A percentile compares a stretch with the other conserved stretches of the same genome.
phyloP scores from a whole-genome alignment of 140 eudicot species.

The Erigeron philadelphicus region DNA sequence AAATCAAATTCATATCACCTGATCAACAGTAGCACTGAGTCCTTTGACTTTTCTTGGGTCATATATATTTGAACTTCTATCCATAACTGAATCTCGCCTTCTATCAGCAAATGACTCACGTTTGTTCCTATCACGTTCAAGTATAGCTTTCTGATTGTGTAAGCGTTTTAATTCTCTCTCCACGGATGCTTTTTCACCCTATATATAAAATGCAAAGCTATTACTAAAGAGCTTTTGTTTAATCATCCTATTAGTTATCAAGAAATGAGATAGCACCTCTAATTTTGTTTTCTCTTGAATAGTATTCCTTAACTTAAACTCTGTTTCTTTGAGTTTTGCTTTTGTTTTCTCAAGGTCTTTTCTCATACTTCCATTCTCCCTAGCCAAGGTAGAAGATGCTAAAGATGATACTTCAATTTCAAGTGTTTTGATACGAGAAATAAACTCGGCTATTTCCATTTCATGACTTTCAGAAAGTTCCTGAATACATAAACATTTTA shows the following conservation, averaged over 20 bases:
- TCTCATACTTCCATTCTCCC: slow-evolving; percentile 77
- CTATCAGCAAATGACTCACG: slow-evolving; percentile 62
- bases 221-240: slow-evolving; percentile 12
- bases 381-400: slow-evolving; percentile 67
- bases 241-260: slow-evolving; percentile 14
- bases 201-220: slow-evolving; percentile 10
- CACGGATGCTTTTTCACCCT: slow-evolving; percentile 84
- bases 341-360: slow-evolving; percentile 95
- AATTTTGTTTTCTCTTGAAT: slow-evolving; percentile 90
- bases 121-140: slow-evolving; percentile 81
- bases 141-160: slow-evolving; percentile 59
- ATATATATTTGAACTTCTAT: slow-evolving; percentile 58
- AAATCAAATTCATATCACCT: slow-evolving; percentile 41
- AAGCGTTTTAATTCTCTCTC: slow-evolving; percentile 85
- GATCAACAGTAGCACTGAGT: slow-evolving; percentile 41
- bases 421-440: slow-evolving; percentile 52
- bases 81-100: slow-evolving; percentile 72
- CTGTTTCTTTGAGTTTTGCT: slow-evolving; percentile 75
- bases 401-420: slow-evolving; percentile 50
- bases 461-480: slow-evolving; percentile 62
- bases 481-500: slow-evolving; percentile 36
- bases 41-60: slow-evolving; percentile 60
- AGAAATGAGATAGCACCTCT: slow-evolving; percentile 49
- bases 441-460: slow-evolving; percentile 42
- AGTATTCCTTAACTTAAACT: slow-evolving; percentile 66